These are phyloP conservation scores for Evernia prunastri DNA, from an alignment of 495 filamentous ascomycete species.

Conservation along the genomic window DNA sequence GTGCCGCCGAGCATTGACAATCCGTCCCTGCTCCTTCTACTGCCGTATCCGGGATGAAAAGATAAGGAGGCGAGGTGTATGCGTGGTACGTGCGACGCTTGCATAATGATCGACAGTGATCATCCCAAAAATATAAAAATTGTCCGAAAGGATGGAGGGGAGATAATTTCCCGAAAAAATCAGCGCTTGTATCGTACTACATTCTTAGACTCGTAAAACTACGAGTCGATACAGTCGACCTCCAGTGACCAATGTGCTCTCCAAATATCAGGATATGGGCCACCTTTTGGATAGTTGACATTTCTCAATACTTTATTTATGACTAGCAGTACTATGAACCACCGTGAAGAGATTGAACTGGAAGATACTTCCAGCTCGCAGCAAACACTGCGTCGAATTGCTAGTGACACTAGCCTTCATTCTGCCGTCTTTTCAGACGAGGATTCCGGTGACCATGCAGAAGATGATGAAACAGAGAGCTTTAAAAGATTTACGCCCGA, in stretches of 20 bases:
- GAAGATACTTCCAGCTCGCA: background rate
- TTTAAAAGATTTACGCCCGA: conserved; percentile 60
- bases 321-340: background rate
- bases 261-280: background rate
- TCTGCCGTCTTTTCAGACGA: background rate
- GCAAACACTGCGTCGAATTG: background rate
- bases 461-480: conserved; percentile 26
- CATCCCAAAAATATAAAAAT: too few relatives aligned
- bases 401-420: background rate
- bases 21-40: too few relatives aligned
- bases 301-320: background rate
- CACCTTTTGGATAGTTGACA: background rate
- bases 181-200: conserved; percentile 1
- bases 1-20: too few relatives aligned
- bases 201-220: background rate
- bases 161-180: too few relatives aligned
- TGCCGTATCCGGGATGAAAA: too few relatives aligned
- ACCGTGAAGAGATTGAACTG: background rate
- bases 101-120: background rate
- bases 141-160: too few relatives aligned
- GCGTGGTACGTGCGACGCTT: too few relatives aligned
- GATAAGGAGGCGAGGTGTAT: too few relatives aligned
- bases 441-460: background rate
- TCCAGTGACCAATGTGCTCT: background rate
- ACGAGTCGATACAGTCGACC: background rate